A percentile compares a stretch with the other conserved stretches of the same genome.
These are phyloP conservation scores for Kwoniella heveanensis DNA, from an alignment of 768 basidiomycete genomes.

Conservation along the genomic window DNA sequence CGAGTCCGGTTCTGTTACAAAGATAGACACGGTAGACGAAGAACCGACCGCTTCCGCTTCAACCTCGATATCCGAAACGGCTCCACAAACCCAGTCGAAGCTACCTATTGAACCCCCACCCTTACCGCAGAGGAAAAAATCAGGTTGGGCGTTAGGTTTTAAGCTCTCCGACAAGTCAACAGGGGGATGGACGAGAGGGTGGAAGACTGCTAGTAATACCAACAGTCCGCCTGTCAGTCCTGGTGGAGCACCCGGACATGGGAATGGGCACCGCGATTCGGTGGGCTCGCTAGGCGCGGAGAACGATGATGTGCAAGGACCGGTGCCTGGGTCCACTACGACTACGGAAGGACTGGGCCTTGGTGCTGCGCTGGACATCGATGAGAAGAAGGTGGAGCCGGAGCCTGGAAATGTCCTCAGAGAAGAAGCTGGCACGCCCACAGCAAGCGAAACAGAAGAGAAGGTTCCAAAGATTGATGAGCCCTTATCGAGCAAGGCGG, in stretches of 20 bases:
- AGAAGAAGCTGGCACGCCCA: too few relatives aligned
- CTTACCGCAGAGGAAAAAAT: conserved; percentile 29
- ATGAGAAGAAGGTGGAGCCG: conserved; percentile 7
- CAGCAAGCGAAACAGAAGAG: background rate
- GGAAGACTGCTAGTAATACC: conserved; percentile 13
- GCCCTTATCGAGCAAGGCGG: background rate
- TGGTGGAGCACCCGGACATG: conserved; percentile 9
- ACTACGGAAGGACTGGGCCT: conserved; percentile 10
- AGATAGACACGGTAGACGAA: conserved; percentile 2
- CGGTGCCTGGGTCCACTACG: background rate
- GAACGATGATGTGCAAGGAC: conserved; percentile 10
- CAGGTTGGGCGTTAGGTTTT: conserved; percentile 47
- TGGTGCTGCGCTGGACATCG: conserved; percentile 16
- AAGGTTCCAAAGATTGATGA: conserved; percentile 26
- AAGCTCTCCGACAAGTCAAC: conserved; percentile 25
- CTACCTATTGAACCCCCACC: conserved; percentile 15
- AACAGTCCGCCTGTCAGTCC: conserved; percentile 36
- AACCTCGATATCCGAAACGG: background rate
- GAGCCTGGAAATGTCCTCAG: too few relatives aligned
- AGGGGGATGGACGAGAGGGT: conserved; percentile 34
- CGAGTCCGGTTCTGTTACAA: background rate
- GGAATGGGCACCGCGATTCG: conserved; percentile 6
- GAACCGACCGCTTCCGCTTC: background rate
- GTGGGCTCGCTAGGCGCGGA: conserved; percentile 27
- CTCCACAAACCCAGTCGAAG: background rate